These are phyloP conservation scores for Saitozyma sp. DNA, from an alignment of 768 basidiomycete genomes.

Conservation along the genomic window DNA sequence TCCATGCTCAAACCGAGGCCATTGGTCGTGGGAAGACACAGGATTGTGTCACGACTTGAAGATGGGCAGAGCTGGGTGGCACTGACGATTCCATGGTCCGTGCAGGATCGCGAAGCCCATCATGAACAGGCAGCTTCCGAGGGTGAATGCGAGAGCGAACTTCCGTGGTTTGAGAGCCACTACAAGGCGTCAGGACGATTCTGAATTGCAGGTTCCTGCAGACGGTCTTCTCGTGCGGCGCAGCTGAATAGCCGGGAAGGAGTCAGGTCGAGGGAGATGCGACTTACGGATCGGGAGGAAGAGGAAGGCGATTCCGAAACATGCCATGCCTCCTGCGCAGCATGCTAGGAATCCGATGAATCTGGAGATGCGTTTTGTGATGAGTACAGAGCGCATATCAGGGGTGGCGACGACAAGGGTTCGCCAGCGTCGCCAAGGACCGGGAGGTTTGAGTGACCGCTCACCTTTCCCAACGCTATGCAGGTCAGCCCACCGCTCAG, in stretches of 20 bases:
- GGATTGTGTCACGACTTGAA: not conserved
- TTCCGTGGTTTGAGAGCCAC: constrained; percentile 74
- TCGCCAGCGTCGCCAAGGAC: not conserved
- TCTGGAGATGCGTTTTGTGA: constrained; percentile 53
- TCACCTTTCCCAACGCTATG: no score
- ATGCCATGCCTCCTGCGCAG: constrained; percentile 83
- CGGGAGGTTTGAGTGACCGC: no score
- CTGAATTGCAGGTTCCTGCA: not conserved
- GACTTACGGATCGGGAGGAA: constrained; percentile 55
- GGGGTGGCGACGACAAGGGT: constrained; percentile 4
- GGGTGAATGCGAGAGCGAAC: constrained; percentile 86
- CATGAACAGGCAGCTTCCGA: constrained; percentile 93
- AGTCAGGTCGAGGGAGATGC: no score
- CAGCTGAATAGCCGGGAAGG: no score
- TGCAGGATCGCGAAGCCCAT: constrained; percentile 65
- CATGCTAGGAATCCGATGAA: constrained; percentile 88
- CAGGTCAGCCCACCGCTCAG: constrained; percentile 18
- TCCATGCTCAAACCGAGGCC: not conserved
- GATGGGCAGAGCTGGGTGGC: not conserved
- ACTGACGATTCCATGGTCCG: constrained; percentile 75
- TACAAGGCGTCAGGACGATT: constrained; percentile 11
- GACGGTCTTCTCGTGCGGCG: not conserved
- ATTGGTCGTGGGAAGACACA: no score
- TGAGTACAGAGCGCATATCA: no score
- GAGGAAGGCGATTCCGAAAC: constrained; percentile 69